phyloP scores from a whole-genome alignment of 179 eudicot species.

The Carnegiea gigantea region DNA sequence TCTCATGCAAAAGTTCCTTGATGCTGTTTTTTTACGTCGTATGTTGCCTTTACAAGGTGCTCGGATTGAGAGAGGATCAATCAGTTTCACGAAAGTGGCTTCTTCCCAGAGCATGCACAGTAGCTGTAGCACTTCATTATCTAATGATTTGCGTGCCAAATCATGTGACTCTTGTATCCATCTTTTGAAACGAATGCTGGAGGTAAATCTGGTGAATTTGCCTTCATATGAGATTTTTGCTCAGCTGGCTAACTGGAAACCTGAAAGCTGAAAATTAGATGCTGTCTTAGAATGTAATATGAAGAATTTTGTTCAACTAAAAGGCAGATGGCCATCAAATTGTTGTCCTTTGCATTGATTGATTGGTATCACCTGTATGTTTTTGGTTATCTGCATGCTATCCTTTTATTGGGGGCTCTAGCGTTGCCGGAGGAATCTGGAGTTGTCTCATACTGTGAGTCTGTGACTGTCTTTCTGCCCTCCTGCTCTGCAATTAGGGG shows the following conservation, averaged over 20 bases:
- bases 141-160: conserved; percentile 26
- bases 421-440: background rate
- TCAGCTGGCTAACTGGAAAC: background rate
- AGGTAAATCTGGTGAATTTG: conserved; percentile 40
- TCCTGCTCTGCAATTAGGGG: background rate
- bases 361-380: background rate
- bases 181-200: conserved; percentile 49
- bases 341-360: background rate
- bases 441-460: background rate
- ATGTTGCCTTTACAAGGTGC: conserved; percentile 22
- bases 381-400: background rate
- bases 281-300: background rate
- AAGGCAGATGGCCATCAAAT: background rate
- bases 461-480: background rate
- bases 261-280: background rate
- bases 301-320: background rate
- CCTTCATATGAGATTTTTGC: background rate
- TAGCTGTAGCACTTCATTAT: conserved; percentile 32
- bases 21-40: conserved; percentile 39
- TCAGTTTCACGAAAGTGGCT: conserved; percentile 11
- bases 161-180: conserved; percentile 37
- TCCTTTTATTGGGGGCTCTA: background rate
- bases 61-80: background rate
- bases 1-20: conserved; percentile 37
- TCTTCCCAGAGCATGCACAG: conserved; percentile 29